A percentile compares a stretch with the other conserved stretches of the same genome.
Conservation (phyloP, 208 protist genomes). For the Trypanosoma grayi region DNA sequence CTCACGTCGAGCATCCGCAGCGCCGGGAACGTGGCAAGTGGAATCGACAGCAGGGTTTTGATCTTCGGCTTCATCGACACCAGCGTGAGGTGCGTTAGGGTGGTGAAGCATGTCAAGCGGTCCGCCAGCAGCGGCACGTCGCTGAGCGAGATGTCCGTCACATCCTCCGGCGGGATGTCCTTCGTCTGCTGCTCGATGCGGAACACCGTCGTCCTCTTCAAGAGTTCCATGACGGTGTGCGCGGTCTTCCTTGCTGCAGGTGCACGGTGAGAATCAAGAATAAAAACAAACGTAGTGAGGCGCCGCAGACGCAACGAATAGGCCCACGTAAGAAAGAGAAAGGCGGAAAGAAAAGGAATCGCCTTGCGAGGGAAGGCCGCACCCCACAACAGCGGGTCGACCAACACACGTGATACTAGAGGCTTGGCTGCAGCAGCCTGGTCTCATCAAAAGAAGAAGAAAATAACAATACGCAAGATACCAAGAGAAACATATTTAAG, state of each 20-base stretch:
- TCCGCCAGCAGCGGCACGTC: slow-evolving; percentile 53
- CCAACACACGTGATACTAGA: too few relatives aligned
- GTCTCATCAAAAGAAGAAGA: too few relatives aligned
- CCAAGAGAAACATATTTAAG: too few relatives aligned
- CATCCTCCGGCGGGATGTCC: slow-evolving; percentile 38
- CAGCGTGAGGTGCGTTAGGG: slow-evolving; percentile 58
- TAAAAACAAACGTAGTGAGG: background rate
- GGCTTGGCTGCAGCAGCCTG: too few relatives aligned
- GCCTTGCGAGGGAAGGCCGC: too few relatives aligned
- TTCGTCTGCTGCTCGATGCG: slow-evolving; percentile 73
- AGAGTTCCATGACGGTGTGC: slow-evolving; percentile 53
- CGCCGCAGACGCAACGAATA: too few relatives aligned
- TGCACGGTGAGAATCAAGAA: background rate
- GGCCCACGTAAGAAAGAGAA: slow-evolving; percentile 12
- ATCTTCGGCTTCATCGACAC: slow-evolving; percentile 67
- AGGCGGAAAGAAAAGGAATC: slow-evolving; percentile 7
- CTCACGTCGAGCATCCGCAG: slow-evolving; percentile 80
- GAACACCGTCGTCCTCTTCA: slow-evolving; percentile 61
- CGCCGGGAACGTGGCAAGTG: slow-evolving; percentile 25
- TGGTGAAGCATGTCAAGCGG: slow-evolving; percentile 41
- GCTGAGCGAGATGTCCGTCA: slow-evolving; percentile 58
- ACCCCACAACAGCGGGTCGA: too few relatives aligned
- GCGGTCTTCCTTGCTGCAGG: background rate
- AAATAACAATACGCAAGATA: too few relatives aligned
- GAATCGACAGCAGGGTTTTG: slow-evolving; percentile 28